Evolutionary conservation across 768 basidiomycete genomes (phyloP).

Genomic region (Tephrocybe sp.): DNA sequence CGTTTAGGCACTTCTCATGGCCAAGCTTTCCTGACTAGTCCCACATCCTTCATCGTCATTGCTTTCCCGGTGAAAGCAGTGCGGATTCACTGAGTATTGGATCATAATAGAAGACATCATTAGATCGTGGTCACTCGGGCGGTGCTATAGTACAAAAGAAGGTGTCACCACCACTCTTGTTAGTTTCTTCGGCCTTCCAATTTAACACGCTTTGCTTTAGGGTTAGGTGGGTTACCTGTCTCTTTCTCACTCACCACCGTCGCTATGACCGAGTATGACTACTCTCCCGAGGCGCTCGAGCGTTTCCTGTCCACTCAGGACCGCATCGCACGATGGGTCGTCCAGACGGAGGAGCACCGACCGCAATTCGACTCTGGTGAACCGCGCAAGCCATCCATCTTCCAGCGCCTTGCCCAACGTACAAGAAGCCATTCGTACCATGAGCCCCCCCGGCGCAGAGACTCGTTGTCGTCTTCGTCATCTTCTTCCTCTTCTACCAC

Average conservation of each 20-base stretch:
- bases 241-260: conserved; percentile 1
- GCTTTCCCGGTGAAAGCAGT: conserved; percentile 16
- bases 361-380: conserved; percentile 23
- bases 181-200: neutral
- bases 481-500: conserved; percentile 6
- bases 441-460: conserved; percentile 4
- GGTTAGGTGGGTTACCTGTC: neutral
- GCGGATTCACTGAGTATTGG: neutral
- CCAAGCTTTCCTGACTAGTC: conserved; percentile 1
- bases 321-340: conserved; percentile 52
- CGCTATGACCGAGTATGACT: conserved; percentile 62
- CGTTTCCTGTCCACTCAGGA: conserved; percentile 44
- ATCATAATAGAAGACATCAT: conserved; percentile 13
- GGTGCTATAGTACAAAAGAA: conserved; percentile 6
- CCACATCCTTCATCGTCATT: neutral
- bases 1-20: conserved; percentile 6
- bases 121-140: conserved; percentile 1
- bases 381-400: conserved; percentile 3
- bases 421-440: conserved; percentile 1
- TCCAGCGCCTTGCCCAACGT: conserved; percentile 6
- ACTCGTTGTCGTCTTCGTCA: conserved; percentile 13
- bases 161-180: conserved; percentile 7
- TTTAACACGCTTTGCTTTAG: neutral
- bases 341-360: conserved; percentile 42
- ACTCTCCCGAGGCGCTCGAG: conserved; percentile 55